Percentiles rank a stretch among this genome's conserved stretches.
phyloP scores from a whole-genome alignment of 2,329 filamentous ascomycete genomes.

The Fusarium xyrophilum region DNA sequence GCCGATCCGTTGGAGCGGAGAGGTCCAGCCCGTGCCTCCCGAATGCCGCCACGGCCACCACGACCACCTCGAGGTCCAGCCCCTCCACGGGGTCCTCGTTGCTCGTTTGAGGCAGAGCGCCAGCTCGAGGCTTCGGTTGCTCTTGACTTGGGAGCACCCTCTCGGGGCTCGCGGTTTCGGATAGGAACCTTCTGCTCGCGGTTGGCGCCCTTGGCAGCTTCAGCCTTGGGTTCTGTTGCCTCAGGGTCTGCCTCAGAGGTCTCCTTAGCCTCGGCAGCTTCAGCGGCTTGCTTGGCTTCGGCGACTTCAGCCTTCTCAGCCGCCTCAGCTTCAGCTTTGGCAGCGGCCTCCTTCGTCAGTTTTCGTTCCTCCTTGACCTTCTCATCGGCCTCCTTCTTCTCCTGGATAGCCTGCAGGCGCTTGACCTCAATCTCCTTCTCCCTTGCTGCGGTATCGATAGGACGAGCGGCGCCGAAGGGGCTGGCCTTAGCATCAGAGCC shows the following conservation, averaged over 20 bases:
- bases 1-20: constrained; percentile 58
- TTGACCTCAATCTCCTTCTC: constrained; percentile 93
- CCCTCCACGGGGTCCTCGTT: constrained; percentile 57
- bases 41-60: constrained; percentile 50
- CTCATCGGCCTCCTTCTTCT: constrained; percentile 88
- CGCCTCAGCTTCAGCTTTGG: constrained; percentile 53
- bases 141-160: constrained; percentile 57
- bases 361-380: constrained; percentile 80
- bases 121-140: constrained; percentile 66
- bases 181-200: constrained; percentile 58
- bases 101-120: constrained; percentile 60
- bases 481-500: constrained; percentile 79
- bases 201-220: constrained; percentile 39
- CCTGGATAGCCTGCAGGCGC: constrained; percentile 72
- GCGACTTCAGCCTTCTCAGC: constrained; percentile 44
- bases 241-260: constrained; percentile 40
- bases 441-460: constrained; percentile 89
- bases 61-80: constrained; percentile 54
- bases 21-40: constrained; percentile 50
- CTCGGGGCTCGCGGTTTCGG: constrained; percentile 50
- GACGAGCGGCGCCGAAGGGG: constrained; percentile 90
- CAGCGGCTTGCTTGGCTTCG: constrained; percentile 41
- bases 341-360: constrained; percentile 64
- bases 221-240: constrained; percentile 32
- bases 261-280: constrained; percentile 43